A percentile compares a stretch with the other conserved stretches of the same genome.
Conservation (phyloP, 176 grass and related monocot genomes). For the Oryza meridionalis region DNA sequence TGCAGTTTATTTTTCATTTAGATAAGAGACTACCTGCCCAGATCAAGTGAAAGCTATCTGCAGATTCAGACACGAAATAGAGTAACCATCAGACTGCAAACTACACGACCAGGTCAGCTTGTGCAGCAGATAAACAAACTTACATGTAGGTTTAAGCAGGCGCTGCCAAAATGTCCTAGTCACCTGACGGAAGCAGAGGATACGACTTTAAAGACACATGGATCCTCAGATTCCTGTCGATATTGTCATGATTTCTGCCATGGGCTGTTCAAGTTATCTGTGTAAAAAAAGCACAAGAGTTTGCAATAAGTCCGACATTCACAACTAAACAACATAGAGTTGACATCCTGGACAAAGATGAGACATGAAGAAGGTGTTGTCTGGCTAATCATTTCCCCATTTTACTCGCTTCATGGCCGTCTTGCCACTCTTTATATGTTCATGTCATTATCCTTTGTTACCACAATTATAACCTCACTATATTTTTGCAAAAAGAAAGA, state of each 20-base stretch:
- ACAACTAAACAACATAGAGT: background rate
- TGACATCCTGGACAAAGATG: background rate
- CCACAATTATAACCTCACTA: background rate
- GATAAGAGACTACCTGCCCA: background rate
- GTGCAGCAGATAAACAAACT: background rate
- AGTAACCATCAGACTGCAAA: background rate
- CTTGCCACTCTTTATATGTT: background rate
- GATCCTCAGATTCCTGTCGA: background rate
- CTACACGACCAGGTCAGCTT: background rate
- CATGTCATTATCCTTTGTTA: background rate
- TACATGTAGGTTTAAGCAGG: background rate
- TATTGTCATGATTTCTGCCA: background rate
- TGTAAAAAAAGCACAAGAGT: background rate
- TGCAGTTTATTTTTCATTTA: background rate
- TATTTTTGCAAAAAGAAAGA: no score
- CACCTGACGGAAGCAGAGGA: slow-evolving; percentile 16
- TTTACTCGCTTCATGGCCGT: background rate
- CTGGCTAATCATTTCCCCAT: background rate
- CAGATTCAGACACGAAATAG: background rate
- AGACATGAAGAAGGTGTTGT: background rate
- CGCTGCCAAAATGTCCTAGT: slow-evolving; percentile 16
- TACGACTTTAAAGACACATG: background rate
- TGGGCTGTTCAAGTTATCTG: background rate
- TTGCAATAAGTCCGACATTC: background rate
- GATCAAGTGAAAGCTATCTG: background rate